Evolutionary conservation across 1,284 basidiomycete genomes (phyloP).

Genomic region (Cyathus olla): DNA sequence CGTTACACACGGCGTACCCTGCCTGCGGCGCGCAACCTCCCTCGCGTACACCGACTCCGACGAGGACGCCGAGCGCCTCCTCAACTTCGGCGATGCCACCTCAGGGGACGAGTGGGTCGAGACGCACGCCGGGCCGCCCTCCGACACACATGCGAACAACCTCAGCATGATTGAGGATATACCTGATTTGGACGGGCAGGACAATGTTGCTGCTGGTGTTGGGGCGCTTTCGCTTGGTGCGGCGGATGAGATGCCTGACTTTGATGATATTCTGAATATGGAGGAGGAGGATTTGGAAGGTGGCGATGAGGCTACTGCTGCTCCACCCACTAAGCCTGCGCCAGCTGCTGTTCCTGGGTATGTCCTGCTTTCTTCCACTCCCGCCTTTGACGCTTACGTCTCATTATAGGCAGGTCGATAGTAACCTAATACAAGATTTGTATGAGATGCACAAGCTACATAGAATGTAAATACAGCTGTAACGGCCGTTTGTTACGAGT

Average conservation of each 20-base stretch:
- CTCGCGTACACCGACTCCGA: constrained; percentile 95
- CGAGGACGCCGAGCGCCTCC: constrained; percentile 92
- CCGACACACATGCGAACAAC: constrained; percentile 62
- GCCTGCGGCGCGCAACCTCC: constrained; percentile 90
- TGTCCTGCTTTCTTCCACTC: no score
- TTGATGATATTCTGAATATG: constrained; percentile 95
- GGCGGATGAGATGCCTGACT: constrained; percentile 71
- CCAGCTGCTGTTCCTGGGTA: constrained; percentile 14
- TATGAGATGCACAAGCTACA: no score
- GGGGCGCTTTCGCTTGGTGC: constrained; percentile 53
- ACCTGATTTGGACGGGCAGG: constrained; percentile 75
- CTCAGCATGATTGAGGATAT: constrained; percentile 82
- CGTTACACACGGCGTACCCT: constrained; percentile 92
- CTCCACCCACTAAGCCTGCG: constrained; percentile 55
- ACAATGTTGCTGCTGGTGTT: constrained; percentile 53
- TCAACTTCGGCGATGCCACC: constrained; percentile 79
- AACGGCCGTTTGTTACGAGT: no score
- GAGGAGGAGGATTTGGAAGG: constrained; percentile 87
- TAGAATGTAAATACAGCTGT: no score
- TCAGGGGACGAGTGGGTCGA: constrained; percentile 87
- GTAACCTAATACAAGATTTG: no score
- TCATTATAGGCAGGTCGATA: no score
- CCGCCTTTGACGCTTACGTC: no score
- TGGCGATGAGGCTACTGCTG: constrained; percentile 87
- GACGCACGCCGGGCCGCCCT: constrained; percentile 79